phyloP scores from a whole-genome alignment of 768 basidiomycete genomes.

The Suillus paluster region DNA sequence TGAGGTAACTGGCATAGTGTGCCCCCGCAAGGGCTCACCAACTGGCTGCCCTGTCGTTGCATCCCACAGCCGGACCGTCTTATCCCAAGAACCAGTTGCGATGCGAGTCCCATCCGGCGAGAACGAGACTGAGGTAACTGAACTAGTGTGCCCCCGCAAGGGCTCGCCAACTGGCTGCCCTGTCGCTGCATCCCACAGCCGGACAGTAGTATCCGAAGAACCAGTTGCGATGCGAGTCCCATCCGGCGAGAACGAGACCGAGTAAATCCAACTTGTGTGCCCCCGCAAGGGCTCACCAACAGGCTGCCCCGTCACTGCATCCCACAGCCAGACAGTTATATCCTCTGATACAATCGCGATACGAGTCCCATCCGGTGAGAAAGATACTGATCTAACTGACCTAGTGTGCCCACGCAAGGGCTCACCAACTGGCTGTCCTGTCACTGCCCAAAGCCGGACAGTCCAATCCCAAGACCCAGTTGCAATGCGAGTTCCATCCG shows the following conservation, averaged over 20 bases:
- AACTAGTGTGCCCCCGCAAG: slow-evolving; percentile 5
- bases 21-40: slow-evolving; percentile 9
- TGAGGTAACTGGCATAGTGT: slow-evolving; percentile 6
- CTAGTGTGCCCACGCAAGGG: too few species aligned
- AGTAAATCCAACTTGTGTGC: too few species aligned
- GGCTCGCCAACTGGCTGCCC: slow-evolving; percentile 7
- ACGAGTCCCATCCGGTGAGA: too few species aligned
- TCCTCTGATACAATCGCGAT: too few species aligned
- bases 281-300: too few species aligned
- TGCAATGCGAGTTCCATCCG: too few species aligned
- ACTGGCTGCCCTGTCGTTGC: slow-evolving; percentile 8
- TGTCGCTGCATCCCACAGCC: slow-evolving; percentile 7
- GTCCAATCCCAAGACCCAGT: too few species aligned
- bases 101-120: slow-evolving; percentile 16
- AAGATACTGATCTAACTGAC: too few species aligned
- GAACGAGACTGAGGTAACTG: slow-evolving; percentile 8
- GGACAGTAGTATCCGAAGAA: background rate
- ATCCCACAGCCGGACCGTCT: slow-evolving; percentile 24
- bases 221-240: slow-evolving; percentile 10
- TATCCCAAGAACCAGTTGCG: slow-evolving; percentile 22
- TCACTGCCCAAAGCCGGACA: too few species aligned
- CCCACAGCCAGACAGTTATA: too few species aligned
- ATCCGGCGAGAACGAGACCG: slow-evolving; percentile 12
- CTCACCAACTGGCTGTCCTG: too few species aligned
- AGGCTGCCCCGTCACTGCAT: too few species aligned